Base-by-base conservation (phyloP, 2,329 filamentous ascomycete genomes). In the Aotearoamyces nothofagi region DNA sequence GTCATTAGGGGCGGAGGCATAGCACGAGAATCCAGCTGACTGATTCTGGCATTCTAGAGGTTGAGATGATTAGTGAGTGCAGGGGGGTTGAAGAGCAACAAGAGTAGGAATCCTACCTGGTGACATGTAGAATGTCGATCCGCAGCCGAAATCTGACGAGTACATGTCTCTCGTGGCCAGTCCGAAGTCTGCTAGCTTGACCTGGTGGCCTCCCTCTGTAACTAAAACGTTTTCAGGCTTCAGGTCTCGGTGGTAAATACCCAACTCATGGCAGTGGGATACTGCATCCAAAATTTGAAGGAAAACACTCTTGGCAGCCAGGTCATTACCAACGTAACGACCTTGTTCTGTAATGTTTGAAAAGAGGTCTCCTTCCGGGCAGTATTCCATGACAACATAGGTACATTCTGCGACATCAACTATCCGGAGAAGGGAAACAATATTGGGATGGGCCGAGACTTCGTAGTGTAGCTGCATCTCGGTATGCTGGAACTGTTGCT, bases 91-190 rank as follows among this genome's bases (percentile, higher is more conserved):
- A 26, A 17, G 35, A 35, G 40, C 26, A 22, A 33, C 27, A 31
- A 10, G 10, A 10, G 20, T 40, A 15, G 22, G 26, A 39, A 40
- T 61, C 70, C 54, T 78, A 94, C 87, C 87, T 70, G 90, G 90
- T 50, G 84, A 93, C 90, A 96, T 98, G 61, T 98, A 98, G 49
- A 96, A 96, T 9, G 87, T 96, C 17, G 90, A 96, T 39, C 90
- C 90, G 53, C 90, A 98, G 47, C 90, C 90, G 56, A 93, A 94
- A 54, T 98, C 90, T 44, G 84, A 79, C 39, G 87, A 93, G 42
- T 77, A 65, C 40, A 73, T 66, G 40, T 87, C 81, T 33, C 73
- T 75, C 14, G 84, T 96, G 34, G 90, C 90, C 31, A 98, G 70
- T 51, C 90, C 90, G 65, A 98, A 98, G 57, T 98, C 90, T 41